phyloP scores from a whole-genome alignment of 441 rosid species.

The Populus tomentosa region DNA sequence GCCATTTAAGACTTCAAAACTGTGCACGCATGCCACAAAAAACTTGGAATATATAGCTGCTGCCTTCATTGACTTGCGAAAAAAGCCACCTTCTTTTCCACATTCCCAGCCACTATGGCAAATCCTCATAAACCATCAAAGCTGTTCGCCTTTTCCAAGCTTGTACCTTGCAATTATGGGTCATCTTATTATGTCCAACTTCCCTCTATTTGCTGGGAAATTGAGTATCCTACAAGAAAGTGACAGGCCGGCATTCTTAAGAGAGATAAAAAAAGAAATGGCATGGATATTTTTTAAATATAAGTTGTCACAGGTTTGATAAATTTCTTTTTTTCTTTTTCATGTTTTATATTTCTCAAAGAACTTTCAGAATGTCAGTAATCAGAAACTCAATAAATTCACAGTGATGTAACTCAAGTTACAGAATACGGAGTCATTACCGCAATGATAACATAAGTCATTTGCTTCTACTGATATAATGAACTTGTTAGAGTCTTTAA shows the following conservation, averaged over 20 bases:
- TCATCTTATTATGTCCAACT: neutral
- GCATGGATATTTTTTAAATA: too few species aligned
- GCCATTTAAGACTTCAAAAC: neutral
- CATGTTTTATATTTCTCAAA: too few species aligned
- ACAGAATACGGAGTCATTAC: constrained; percentile 3
- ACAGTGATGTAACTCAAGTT: neutral
- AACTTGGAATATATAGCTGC: neutral
- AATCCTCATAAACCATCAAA: neutral
- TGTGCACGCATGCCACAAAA: neutral
- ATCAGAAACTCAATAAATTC: too few species aligned
- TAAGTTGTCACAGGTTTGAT: neutral
- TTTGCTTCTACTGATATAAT: constrained; percentile 7
- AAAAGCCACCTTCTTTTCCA: neutral
- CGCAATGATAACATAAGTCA: neutral
- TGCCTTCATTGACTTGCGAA: neutral
- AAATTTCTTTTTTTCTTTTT: neutral
- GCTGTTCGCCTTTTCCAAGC: neutral
- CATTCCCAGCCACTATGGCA: neutral
- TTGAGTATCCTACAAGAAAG: neutral
- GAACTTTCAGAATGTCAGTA: too few species aligned
- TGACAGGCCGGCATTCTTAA: neutral
- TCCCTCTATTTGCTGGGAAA: neutral
- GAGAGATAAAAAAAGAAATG: neutral
- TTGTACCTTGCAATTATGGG: neutral
- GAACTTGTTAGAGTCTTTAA: constrained; percentile 36